phyloP scores from a whole-genome alignment of 192 early-diverging fungal genomes.

The Globomyces pollinis-pini region DNA sequence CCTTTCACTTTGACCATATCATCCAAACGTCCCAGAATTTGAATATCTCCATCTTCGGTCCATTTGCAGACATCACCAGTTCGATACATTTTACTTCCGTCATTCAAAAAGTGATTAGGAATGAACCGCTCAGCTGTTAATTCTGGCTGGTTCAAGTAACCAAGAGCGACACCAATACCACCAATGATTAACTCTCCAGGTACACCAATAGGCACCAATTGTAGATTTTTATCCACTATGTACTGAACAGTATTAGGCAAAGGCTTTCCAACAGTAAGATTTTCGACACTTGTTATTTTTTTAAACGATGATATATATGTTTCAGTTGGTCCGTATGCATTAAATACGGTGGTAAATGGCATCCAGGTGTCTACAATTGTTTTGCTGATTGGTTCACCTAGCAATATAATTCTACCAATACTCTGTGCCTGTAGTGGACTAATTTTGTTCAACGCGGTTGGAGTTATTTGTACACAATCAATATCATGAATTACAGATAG shows the following conservation, averaged over 20 bases:
- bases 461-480: conserved; percentile 17
- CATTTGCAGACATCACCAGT: conserved; percentile 20
- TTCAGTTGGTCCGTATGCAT: conserved; percentile 17
- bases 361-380: conserved; percentile 12
- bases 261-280: conserved; percentile 20
- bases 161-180: conserved; percentile 28
- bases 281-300: not conserved
- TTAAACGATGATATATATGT: not conserved
- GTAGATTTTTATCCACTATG: conserved; percentile 22
- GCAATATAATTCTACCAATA: conserved; percentile 15
- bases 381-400: conserved; percentile 11
- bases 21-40: conserved; percentile 27
- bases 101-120: conserved; percentile 12
- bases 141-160: conserved; percentile 35
- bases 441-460: conserved; percentile 18
- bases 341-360: not conserved
- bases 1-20: conserved; percentile 34
- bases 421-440: conserved; percentile 16
- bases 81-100: conserved; percentile 14
- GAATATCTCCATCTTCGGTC: conserved; percentile 9
- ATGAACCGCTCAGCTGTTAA: conserved; percentile 29
- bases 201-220: conserved; percentile 27
- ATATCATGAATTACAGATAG: conserved; percentile 11
- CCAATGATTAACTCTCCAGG: conserved; percentile 35
- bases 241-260: conserved; percentile 14